phyloP scores from a whole-genome alignment of 805 yeast species.

The Diddensiella caesifluorescens region DNA sequence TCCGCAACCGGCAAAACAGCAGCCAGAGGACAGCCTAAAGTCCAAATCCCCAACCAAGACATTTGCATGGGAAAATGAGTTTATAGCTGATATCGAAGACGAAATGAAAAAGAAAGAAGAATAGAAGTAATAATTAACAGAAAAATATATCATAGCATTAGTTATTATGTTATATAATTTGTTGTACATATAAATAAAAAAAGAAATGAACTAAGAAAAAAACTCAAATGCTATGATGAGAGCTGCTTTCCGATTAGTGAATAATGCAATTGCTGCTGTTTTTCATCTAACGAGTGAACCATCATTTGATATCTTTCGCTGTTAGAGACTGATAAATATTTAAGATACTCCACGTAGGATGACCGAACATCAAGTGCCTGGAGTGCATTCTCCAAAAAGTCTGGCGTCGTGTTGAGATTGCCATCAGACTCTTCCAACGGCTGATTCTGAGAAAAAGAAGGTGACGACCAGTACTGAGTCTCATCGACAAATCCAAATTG shows the following conservation, averaged over 20 bases:
- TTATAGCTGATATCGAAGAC: no score
- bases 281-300: neutral
- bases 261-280: neutral
- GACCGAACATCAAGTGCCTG: neutral
- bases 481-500: neutral
- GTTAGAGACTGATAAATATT: neutral
- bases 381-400: neutral
- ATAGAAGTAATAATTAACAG: neutral
- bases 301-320: neutral
- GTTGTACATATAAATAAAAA: slow-evolving; percentile 4
- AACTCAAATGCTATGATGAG: no score
- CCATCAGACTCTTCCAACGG: neutral
- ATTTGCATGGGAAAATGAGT: slow-evolving; percentile 22
- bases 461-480: neutral
- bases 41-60: no score
- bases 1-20: no score
- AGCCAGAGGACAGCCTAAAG: no score
- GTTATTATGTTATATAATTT: neutral
- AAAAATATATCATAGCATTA: slow-evolving; percentile 1
- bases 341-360: neutral
- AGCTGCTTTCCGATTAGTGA: no score
- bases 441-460: neutral
- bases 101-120: neutral
- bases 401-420: neutral
- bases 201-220: no score